Evolutionary conservation across 495 filamentous ascomycete genomes (phyloP), one percentile per base, ranked within the genome.

Genomic region (Xylaria castorea): DNA sequence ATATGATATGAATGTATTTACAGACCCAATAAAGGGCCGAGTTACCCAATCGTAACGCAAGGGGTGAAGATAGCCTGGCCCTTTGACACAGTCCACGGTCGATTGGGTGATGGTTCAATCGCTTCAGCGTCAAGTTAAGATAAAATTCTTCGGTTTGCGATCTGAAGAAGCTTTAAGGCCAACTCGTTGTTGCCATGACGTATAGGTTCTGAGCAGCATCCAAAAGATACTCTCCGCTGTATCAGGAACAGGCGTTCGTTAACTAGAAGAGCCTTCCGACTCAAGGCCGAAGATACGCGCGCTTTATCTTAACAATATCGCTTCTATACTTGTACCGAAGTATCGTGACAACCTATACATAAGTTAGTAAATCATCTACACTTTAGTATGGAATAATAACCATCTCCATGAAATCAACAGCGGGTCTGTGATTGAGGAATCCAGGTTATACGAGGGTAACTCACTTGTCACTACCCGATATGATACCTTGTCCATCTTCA

Each of bases 391-490:
- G n/a, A 22, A 25, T 42, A 14, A 27, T 22, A 25, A 16, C n/a
- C 32, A 32, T n/a, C n/a, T n/a, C 9, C 36, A 7, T 25, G n/a
- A 25, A 16, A 27, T 16, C 9, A n/a, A 42, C 11, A 42, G 9
- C 9, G 11, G 36, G 1, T 36, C 4, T n/a, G 9, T 63, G 36
- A 3, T 40, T 38, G 34, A 14, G 36, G 11, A 63, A 25, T 12
- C 5, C 6, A 22, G 11, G n/a, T 25, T 18, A 12, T 25, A 63
- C 11, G 60, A 27, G 36, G 36, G 9, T 40, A 25, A 42, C 60
- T 63, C 11, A 63, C 60, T 42, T 14, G 60, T 40, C n/a, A 63
- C 60, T 63, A 63, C 12, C 40, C 62, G 62, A 48, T 65, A 44
- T 11, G 62, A 65, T 7, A 65, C 22, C 62, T 46, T 22, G 7